Base-by-base conservation (phyloP, 495 filamentous ascomycete species). In the Neurospora africana region DNA sequence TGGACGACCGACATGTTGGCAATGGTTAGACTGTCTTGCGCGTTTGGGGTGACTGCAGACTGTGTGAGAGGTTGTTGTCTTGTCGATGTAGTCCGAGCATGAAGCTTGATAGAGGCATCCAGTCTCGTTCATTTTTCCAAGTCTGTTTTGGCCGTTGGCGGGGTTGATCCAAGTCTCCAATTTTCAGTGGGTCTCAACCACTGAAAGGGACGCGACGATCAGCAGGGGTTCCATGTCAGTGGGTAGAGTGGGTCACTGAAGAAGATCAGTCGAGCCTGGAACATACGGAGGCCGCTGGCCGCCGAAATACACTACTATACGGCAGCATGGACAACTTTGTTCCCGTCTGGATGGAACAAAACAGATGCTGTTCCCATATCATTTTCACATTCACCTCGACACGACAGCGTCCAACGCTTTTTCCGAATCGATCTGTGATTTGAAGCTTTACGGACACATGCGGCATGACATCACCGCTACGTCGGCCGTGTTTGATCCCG, bases 1-100 rank as follows among this genome's bases (percentile, higher is more conserved):
- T 68, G 41, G n/a, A 53, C 68, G 71, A 71, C 65, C 2, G 76
- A 71, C 80, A 82, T 83, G 35, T 19, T 73, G 58, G 67, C 40
- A 30, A 65, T 17, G 6, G 1, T 65, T 33, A 35, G 30, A 65
- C 53, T 19, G 53, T 27, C 15, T 5, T 0, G 53, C 5, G 53
- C 5, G 53, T 65, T 65, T 65, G 53, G 53, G 23, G 11, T 58
- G 21, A 58, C 47, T 53, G 21, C 23, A 2, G 21, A 30, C 47
- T 58, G 21, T 19, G 27, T 19, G 30, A 8, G 27, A 65, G 53
- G 37, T 10, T 38, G 37, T 38, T 10, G 37, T 38, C 10, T 65
- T 35, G 53, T 65, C 53, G 23, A 61, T 33, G 53, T 61, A 23
- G 53, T 30, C 53, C 53, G 53, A 61, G 53, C 53, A 61, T 8